Base-by-base conservation (phyloP, 2,329 filamentous ascomycete species). In the Penicillium sclerotigenum region DNA sequence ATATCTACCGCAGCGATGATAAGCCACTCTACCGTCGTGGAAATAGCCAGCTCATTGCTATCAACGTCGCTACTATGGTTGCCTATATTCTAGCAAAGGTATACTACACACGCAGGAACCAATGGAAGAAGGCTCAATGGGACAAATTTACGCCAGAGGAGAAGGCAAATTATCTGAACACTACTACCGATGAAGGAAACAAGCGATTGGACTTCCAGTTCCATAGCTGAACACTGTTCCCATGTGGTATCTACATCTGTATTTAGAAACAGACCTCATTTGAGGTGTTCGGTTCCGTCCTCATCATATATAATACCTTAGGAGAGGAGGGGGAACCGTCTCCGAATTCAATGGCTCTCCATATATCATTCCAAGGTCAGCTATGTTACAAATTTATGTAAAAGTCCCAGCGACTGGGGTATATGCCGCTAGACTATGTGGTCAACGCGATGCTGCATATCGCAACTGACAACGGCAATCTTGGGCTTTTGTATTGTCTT, bases 181-280 rank as follows among this genome's bases (percentile, higher is more conserved):
- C 77, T 28, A 81, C 80, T 0, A 78, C 70, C 4, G 81, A 84
- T 56, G 73, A 83, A 64, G 82, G 82, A 0, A 77, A 77, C 56
- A 80, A 83, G 69, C 74, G 81, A 46, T 66, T 83, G 52, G 81
- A 84, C 60, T 84, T 84, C 63, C 67, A 79, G 18, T 84, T 84
- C 58, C 77, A 68, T 11, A 79, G 80, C 60, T 81, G 14, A 41
- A 13, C 20, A 5, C 8, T n/a, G 7, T n/a, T 24, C 8, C 8
- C 9, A 26, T 10, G 13, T 22, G 22, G 26, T 11, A 41, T 26
- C 6, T n/a, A 8, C 22, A 26, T 41, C 5, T 26, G 14, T 41
- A n/a, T 26, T n/a, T n/a, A n/a, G 22, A 5, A 26, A 10, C n/a
- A 9, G 8, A 26, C 8, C 14, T 26, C 38, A n/a, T n/a, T n/a